Percentiles rank a stretch among this genome's conserved stretches.
Evolutionary conservation across 164 flowering plant species (phyloP).

Genomic region (Berberis thunbergii): DNA sequence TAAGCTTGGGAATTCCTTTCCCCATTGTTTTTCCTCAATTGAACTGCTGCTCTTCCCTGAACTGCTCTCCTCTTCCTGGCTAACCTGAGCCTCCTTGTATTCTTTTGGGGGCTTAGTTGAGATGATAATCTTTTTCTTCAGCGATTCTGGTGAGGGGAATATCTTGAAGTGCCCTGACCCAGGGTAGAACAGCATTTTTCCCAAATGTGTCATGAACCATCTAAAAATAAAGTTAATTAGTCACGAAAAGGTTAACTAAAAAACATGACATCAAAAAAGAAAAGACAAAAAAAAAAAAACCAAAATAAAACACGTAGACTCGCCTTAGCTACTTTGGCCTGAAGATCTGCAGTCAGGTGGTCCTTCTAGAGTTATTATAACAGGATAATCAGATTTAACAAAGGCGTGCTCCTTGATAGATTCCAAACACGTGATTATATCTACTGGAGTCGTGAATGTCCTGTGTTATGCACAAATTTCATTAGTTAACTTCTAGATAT

Average conservation of each 20-base stretch:
- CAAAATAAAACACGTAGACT: neutral
- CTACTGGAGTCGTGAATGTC: constrained; percentile 35
- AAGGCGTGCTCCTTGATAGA: constrained; percentile 36
- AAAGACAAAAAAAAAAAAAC: neutral
- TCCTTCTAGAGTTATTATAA: constrained; percentile 39
- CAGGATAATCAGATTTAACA: constrained; percentile 31
- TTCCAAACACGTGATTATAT: constrained; percentile 27
- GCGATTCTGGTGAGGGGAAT: constrained; percentile 33
- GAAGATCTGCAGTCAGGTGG: constrained; percentile 37
- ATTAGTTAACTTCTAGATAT: neutral
- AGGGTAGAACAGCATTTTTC: constrained; percentile 22
- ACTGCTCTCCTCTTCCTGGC: constrained; percentile 11
- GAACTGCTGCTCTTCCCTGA: constrained; percentile 16
- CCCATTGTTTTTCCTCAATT: constrained; percentile 31
- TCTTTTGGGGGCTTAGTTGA: constrained; percentile 45
- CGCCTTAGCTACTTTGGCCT: constrained; percentile 36
- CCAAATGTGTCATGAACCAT: constrained; percentile 31
- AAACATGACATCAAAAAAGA: neutral
- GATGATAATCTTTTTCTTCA: constrained; percentile 23
- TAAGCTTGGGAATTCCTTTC: constrained; percentile 25
- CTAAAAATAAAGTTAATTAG: constrained; percentile 15
- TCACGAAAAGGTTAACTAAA: neutral
- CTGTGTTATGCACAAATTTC: constrained; percentile 8
- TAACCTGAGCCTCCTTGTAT: constrained; percentile 17
- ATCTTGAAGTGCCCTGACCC: constrained; percentile 17